Evolutionary conservation across 306 rosid genomes (phyloP), one percentile per base, ranked within the genome.

Genomic region (Ormosia emarginata): DNA sequence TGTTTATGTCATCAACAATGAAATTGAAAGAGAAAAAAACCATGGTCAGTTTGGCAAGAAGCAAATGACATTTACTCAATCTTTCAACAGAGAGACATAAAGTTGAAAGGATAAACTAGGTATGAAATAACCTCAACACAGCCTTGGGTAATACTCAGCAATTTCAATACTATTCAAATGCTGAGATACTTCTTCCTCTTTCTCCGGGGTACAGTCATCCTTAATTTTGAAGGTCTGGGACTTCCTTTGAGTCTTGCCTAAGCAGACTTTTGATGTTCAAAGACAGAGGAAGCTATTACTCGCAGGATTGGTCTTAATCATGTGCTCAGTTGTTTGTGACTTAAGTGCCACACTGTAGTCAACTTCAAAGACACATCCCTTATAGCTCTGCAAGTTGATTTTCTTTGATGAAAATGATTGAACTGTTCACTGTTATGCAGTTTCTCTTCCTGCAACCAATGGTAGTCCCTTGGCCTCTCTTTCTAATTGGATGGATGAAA

Each of bases 171-270:
- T 24, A 24, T 24, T 24, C 24, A 24, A 24, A 24, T 24, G 24
- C 24, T 24, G 24, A 24, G 1, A 24, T 24, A 24, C 24, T 24
- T n/a, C n/a, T n/a, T n/a, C n/a, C n/a, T 82, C 87, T 78, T 88
- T 87, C 83, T 82, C 88, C 0, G 84, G 78, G 12, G 83, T 79
- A 75, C 84, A 86, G 71, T 86, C 89, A 61, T 90, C 84, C 82
- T 85, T 86, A 77, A 90, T 90, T 74, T 75, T 83, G n/a, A 52
- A 90, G 3, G 84, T 80, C 78, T 74, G 82, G 40, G 69, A 90
- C 80, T 80, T 86, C 90, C 79, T 86, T 86, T 0, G 91, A 88
- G 85, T 85, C 85, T 86, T 90, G 2, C 89, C 90, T 67, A 71
- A 81, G 64, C 71, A 89, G 83, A 74, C 71, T 77, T 84, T 85